Percentiles rank a stretch among this genome's conserved stretches.
These are phyloP conservation scores for Penicillium arizonense DNA, from an alignment of 495 filamentous ascomycete genomes.

Conservation along the genomic window DNA sequence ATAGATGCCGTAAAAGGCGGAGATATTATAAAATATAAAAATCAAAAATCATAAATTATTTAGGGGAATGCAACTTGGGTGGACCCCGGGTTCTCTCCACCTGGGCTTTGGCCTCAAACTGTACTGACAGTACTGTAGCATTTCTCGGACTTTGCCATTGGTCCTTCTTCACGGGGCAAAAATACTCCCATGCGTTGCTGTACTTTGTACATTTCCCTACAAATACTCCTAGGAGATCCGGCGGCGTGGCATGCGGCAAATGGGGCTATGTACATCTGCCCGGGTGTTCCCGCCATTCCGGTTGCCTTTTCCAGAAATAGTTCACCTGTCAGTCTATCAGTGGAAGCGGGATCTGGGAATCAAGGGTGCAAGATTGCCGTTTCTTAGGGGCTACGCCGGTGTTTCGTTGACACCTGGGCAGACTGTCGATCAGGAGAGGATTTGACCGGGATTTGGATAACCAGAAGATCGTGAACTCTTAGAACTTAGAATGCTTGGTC, in stretches of 20 bases:
- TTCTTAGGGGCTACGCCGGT: neutral
- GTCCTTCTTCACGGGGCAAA: no score
- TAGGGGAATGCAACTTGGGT: no score
- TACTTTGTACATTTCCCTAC: no score
- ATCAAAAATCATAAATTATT: no score
- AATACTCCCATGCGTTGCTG: no score
- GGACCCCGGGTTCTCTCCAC: no score
- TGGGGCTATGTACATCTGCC: slow-evolving; percentile 1
- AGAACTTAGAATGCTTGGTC: neutral
- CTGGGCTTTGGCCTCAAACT: no score
- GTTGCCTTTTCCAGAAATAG: slow-evolving; percentile 14
- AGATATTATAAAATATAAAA: no score
- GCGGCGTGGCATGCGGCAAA: slow-evolving; percentile 1
- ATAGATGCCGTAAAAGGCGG: no score
- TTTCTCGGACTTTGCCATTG: no score
- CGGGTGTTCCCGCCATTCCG: slow-evolving; percentile 22
- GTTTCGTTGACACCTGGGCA: neutral
- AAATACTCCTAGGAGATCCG: neutral
- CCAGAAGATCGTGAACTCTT: neutral
- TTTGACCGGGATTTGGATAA: slow-evolving; percentile 3
- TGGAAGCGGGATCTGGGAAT: neutral
- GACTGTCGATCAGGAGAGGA: slow-evolving; percentile 4
- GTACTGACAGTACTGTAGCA: no score
- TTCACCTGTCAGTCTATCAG: slow-evolving; percentile 2
- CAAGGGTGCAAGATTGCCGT: neutral